These are phyloP conservation scores for Polyplosphaeria fusca DNA, from an alignment of 495 filamentous ascomycete genomes.

Conservation along the genomic window DNA sequence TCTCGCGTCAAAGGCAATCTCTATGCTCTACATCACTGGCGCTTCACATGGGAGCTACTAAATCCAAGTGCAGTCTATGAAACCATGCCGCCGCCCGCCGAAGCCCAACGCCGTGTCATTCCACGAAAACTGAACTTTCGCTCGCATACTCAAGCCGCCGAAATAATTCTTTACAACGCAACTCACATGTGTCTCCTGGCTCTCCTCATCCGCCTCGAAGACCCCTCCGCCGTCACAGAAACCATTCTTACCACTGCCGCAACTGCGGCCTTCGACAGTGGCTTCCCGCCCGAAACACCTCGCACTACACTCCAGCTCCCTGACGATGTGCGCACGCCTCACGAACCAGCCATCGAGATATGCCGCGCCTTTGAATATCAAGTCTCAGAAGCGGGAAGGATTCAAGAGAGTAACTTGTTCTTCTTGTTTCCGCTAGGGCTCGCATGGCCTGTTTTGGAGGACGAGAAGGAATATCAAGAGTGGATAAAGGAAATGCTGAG, in stretches of 20 bases:
- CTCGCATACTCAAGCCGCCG: constrained; percentile 2
- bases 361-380: constrained; percentile 20
- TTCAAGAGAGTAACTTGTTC: constrained; percentile 1
- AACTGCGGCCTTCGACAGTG: not conserved
- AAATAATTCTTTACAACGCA: constrained; percentile 25
- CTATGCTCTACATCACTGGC: constrained; percentile 11
- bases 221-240: not conserved
- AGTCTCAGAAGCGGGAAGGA: not conserved
- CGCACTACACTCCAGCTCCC: not conserved
- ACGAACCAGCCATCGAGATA: constrained; percentile 23
- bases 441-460: constrained; percentile 16
- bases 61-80: constrained; percentile 12
- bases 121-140: constrained; percentile 3
- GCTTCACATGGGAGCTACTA: constrained; percentile 9
- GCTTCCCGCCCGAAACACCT: not conserved
- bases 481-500: constrained; percentile 19
- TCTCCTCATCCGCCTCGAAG: constrained; percentile 2
- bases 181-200: constrained; percentile 18
- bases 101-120: not conserved
- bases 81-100: not conserved
- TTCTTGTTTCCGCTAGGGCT: constrained; percentile 22
- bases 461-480: not conserved
- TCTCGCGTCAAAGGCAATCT: not conserved
- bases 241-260: not conserved
- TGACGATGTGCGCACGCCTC: not conserved